Base-by-base conservation (phyloP, 805 yeast species). In the Blastobotrys attinorum region DNA sequence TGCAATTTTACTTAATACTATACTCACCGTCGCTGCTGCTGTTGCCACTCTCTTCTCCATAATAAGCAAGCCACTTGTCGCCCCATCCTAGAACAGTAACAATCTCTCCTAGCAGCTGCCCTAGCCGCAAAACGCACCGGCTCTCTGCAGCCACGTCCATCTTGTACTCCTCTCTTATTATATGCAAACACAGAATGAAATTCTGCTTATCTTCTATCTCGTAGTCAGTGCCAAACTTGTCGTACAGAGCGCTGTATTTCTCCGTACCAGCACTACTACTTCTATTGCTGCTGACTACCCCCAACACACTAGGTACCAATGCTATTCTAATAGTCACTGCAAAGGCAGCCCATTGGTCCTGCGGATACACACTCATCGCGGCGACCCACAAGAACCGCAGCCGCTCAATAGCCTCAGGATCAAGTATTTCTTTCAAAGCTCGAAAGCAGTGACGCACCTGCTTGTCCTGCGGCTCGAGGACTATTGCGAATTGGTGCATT, bases 41-140 rank as follows among this genome's bases (percentile, higher is more conserved):
- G n/a, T n/a, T n/a, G n/a, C n/a, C n/a, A n/a, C n/a, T n/a, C n/a
- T n/a, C n/a, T n/a, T n/a, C n/a, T n/a, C n/a, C n/a, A 57, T 88
- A 86, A 51, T 77, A 79, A 1, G 61, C 53, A 18, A 63, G 57
- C 96, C 95, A 76, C 2, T 37, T 22, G 3, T 7, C 21, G 8
- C 80, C 74, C 95, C 95, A 84, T 4, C 83, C 79, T 76, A 81
- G 75, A 79, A 85, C 76, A 10, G 67, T 52, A 0, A 81, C 71
- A 11, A 84, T 57, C 50, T 81, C 82, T 0, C 79, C 66, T n/a
- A 88, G 59, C 18, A 88, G 59, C 1, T 63, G 21, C 0, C 82
- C 77, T 22, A 89, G 53, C 25, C 62, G 61, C 3, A 64, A 52
- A 10, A 70, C 62, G 6, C 64, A 58, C 0, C 53, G 43, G n/a